Evolutionary conservation across 176 grass and related monocot species (phyloP), one percentile per base, ranked within the genome.

Genomic region (Oryza longistaminata): DNA sequence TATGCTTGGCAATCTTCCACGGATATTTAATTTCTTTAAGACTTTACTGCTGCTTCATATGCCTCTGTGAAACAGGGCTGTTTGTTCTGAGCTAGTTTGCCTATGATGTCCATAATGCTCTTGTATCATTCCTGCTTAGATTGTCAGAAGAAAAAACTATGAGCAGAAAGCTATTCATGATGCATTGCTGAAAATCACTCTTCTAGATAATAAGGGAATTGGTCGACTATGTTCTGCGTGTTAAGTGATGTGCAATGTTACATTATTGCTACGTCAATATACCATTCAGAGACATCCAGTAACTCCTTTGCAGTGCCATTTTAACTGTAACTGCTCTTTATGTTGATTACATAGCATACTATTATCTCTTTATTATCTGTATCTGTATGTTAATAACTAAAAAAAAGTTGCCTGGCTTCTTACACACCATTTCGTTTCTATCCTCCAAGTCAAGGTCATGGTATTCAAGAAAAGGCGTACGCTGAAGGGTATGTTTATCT

Each of bases 401-500:
- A 12, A 49, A 49, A 68, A 29, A 62, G 1, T 58, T 21, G 15
- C 12, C 14, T 7, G 48, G n/a, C 16, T 72, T 44, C 3, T 50
- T 70, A 35, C 71, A 14, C 78, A 33, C 79, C 82, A 37, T 78
- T 87, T 9, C 29, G 55, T 85, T 15, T 79, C 87, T 74, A 78
- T 86, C 65, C 39, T 37, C 24, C 80, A 78, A 73, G 85, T 89
- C 85, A 98, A 82, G 83, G 77, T 16, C 93, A 85, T 81, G 89
- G 78, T 26, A 26, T 26, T 26, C 45, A 95, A 93, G 74, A 68
- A 93, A 98, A 95, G 86, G 76, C 88, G 22, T 98, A 92, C 71
- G 81, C 83, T 0, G 96, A 98, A 90, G 96, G 96, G 93, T 98
- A 95, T 74, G 85, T 68, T 89, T 26, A 26, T 26, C 26, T 26